phyloP scores from a whole-genome alignment of 2,329 filamentous ascomycete species.

The Dactylellina parvicollis region DNA sequence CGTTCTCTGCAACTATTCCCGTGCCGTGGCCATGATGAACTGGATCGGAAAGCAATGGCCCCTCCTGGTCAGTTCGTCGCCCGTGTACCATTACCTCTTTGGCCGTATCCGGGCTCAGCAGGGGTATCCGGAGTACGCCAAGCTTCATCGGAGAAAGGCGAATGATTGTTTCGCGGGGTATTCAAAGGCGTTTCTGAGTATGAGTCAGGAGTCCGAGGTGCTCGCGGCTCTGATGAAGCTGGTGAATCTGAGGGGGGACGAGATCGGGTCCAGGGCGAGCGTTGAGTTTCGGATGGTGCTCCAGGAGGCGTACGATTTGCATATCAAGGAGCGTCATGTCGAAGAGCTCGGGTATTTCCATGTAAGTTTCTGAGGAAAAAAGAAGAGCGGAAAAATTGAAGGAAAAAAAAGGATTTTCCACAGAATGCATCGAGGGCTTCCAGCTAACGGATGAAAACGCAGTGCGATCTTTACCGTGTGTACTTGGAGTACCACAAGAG shows the following conservation, averaged over 20 bases:
- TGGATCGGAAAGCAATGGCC: constrained; percentile 11
- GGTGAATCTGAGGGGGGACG: constrained; percentile 18
- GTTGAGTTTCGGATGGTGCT: constrained; percentile 19
- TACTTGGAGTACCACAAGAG: constrained; percentile 31
- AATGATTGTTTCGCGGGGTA: constrained; percentile 28
- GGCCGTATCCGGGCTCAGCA: constrained; percentile 22
- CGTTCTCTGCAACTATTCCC: constrained; percentile 13
- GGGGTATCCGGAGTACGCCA: constrained; percentile 11
- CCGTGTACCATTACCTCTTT: constrained; percentile 28
- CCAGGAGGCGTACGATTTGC: constrained; percentile 15
- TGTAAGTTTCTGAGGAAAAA: too few relatives aligned
- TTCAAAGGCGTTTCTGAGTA: constrained; percentile 3
- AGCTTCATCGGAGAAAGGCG: constrained; percentile 2
- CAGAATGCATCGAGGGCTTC: not conserved
- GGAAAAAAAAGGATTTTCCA: not conserved
- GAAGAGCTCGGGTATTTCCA: constrained; percentile 35
- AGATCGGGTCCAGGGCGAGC: not conserved
- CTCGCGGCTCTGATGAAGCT: constrained; percentile 19
- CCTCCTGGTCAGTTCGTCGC: not conserved
- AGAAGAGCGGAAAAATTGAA: not conserved
- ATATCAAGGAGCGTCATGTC: constrained; percentile 20
- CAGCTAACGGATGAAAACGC: not conserved
- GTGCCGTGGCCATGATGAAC: constrained; percentile 5
- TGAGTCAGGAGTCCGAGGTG: constrained; percentile 14
- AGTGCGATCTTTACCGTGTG: constrained; percentile 35